Percentiles rank a stretch among this genome's conserved stretches.
phyloP scores from a whole-genome alignment of 106 monocot species.

The Agapanthus africanus region DNA sequence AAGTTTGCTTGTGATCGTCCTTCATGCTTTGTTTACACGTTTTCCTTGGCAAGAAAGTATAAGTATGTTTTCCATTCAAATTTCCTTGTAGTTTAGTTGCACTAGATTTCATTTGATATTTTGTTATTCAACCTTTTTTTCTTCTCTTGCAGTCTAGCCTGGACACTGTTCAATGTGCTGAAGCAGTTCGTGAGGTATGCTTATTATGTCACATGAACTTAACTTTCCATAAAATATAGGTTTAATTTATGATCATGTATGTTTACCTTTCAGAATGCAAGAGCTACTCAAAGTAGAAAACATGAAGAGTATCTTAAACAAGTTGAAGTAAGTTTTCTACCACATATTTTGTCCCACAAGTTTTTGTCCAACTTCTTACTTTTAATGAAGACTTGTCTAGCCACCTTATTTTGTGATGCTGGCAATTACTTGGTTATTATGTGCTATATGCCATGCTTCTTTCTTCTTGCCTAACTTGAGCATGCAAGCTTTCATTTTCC shows the following conservation, averaged over 20 bases:
- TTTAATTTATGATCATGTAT: slow-evolving; percentile 6
- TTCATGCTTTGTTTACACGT: background rate
- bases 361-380: background rate
- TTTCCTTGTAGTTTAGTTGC: background rate
- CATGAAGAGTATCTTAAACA: slow-evolving; percentile 58
- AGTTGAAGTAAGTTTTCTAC: slow-evolving; percentile 58
- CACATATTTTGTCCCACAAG: background rate
- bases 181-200: slow-evolving; percentile 79
- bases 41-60: too few relatives aligned
- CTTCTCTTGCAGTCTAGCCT: slow-evolving; percentile 54
- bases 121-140: background rate
- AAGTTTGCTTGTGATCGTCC: background rate
- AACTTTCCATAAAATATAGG: background rate
- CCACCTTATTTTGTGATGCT: background rate
- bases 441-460: background rate
- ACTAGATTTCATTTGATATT: background rate
- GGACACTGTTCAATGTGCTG: slow-evolving; percentile 69
- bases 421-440: background rate
- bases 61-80: background rate
- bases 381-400: background rate
- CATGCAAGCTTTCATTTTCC: background rate
- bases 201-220: background rate
- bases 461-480: background rate
- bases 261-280: slow-evolving; percentile 50
- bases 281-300: slow-evolving; percentile 52